Conservation (phyloP, 176 grass and related monocot genomes). For the Avena insularis region DNA sequence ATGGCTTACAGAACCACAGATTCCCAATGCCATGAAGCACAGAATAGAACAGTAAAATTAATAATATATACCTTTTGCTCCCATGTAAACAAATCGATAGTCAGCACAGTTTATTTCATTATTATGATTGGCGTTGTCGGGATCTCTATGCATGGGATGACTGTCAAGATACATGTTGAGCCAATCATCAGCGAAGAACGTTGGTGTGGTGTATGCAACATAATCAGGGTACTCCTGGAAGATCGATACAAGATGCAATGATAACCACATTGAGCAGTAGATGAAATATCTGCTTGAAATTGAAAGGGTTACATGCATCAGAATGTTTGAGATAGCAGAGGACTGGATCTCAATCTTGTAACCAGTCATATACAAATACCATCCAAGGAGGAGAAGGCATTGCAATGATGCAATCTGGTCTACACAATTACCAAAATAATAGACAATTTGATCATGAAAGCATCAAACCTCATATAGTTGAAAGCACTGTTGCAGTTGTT, state of each 20-base stretch:
- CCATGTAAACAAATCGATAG: constrained; percentile 99
- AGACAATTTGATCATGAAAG: constrained; percentile 21
- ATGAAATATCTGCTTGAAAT: constrained; percentile 31
- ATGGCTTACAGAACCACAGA: constrained; percentile 16
- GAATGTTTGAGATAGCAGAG: constrained; percentile 31
- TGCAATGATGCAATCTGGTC: background rate
- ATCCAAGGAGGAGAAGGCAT: constrained; percentile 7
- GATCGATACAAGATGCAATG: constrained; percentile 23
- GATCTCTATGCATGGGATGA: constrained; percentile 87
- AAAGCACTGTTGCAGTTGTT: background rate
- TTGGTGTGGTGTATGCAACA: constrained; percentile 78
- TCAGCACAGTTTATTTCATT: constrained; percentile 96
- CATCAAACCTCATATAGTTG: background rate
- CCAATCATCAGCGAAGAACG: constrained; percentile 89
- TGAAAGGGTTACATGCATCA: background rate
- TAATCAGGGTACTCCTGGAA: constrained; percentile 94
- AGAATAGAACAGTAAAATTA: constrained; percentile 4
- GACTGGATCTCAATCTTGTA: constrained; percentile 29
- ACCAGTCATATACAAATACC: background rate
- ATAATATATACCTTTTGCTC: constrained; percentile 71
- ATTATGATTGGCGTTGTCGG: constrained; percentile 78
- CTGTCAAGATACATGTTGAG: constrained; percentile 95
- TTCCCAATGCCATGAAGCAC: constrained; percentile 15
- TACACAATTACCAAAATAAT: background rate
- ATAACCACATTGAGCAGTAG: constrained; percentile 25